Evolutionary conservation across 2,329 filamentous ascomycete genomes (phyloP).

Genomic region (Ophiostoma sp.): DNA sequence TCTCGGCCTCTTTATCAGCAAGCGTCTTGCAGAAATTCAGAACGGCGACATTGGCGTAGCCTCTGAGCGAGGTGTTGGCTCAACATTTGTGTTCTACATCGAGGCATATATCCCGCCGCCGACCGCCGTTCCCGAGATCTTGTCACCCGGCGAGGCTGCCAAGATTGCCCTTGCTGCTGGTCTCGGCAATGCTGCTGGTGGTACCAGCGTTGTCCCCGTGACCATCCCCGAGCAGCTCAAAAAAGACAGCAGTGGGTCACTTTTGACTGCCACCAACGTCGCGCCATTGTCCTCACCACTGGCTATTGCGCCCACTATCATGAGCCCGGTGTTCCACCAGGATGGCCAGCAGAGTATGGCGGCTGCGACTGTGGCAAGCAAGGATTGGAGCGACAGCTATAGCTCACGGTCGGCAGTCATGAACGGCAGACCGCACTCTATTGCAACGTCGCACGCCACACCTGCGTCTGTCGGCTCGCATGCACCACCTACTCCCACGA

Average conservation of each 20-base stretch:
- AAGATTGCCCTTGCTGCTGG: conserved; percentile 20
- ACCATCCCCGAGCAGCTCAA: not conserved
- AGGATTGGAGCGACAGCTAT: not conserved
- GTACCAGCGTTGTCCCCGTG: not conserved
- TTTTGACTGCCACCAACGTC: not conserved
- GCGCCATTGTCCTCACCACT: not conserved
- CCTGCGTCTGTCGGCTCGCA: not conserved
- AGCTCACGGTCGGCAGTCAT: not conserved
- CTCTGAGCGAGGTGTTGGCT: conserved; percentile 63
- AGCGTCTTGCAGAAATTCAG: conserved; percentile 73
- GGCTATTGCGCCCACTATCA: not conserved
- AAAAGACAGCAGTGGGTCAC: not conserved
- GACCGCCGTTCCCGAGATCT: conserved; percentile 39
- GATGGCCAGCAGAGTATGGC: not conserved
- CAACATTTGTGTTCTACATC: conserved; percentile 71
- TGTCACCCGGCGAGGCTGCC: conserved; percentile 24
- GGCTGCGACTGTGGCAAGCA: not conserved
- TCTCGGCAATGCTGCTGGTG: not conserved
- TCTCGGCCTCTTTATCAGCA: conserved; percentile 72
- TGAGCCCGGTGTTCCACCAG: not conserved
- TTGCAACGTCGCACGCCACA: not conserved
- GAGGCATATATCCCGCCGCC: conserved; percentile 48
- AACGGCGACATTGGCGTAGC: conserved; percentile 73
- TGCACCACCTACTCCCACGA: not conserved
- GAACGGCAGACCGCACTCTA: not conserved